Conservation (phyloP, 345 rosid genomes). For the Crucihimalaya himalaica region DNA sequence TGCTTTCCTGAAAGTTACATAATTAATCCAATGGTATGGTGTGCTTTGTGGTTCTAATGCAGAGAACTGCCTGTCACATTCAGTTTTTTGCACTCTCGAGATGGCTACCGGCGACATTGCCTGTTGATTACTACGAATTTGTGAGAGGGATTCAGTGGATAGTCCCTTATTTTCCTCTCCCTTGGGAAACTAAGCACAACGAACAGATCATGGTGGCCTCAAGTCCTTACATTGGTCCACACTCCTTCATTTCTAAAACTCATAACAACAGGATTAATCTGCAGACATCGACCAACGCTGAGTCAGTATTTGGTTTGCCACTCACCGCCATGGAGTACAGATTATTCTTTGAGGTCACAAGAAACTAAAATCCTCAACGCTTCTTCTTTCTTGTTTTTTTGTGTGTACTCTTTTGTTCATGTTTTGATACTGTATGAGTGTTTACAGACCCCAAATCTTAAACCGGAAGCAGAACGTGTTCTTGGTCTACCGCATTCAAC, state of each 20-base stretch:
- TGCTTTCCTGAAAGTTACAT: neutral
- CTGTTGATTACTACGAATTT: constrained; percentile 74
- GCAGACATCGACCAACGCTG: constrained; percentile 41
- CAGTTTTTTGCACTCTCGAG: constrained; percentile 90
- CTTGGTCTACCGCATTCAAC: constrained; percentile 49
- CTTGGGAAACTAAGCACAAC: constrained; percentile 73
- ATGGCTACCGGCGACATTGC: constrained; percentile 73
- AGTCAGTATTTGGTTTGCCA: constrained; percentile 64
- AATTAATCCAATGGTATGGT: neutral
- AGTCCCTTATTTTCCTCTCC: constrained; percentile 84
- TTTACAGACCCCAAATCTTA: constrained; percentile 61
- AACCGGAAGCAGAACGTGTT: constrained; percentile 73
- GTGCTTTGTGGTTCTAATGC: constrained; percentile 27
- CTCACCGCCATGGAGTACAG: constrained; percentile 74
- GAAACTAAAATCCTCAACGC: neutral
- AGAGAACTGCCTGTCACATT: constrained; percentile 85
- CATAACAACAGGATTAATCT: constrained; percentile 26
- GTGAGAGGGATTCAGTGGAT: constrained; percentile 78
- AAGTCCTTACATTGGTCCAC: constrained; percentile 47
- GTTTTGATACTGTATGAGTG: neutral
- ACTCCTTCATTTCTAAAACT: constrained; percentile 43
- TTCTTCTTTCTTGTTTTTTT: neutral
- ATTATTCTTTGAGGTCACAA: constrained; percentile 70
- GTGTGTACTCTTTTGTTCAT: neutral
- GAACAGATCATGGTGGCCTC: constrained; percentile 63